Base-by-base conservation (phyloP, 2,329 filamentous ascomycete genomes). In the Knoxdaviesia capensis region DNA sequence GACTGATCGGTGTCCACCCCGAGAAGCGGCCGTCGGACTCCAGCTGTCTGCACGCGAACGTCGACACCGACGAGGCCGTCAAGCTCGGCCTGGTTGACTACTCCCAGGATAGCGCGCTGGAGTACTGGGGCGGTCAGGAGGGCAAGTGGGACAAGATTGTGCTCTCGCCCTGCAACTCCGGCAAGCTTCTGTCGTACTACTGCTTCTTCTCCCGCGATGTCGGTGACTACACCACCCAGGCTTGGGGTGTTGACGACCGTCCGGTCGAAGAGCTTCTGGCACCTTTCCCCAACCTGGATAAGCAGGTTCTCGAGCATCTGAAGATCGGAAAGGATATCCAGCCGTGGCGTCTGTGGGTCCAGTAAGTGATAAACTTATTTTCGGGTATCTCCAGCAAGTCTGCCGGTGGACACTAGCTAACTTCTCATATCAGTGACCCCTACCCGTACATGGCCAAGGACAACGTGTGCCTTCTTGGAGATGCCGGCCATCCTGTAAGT, bases 61-160 rank as follows among this genome's bases (percentile, higher is more conserved):
- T 81, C 43, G 56, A 56, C 20, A 77, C 74, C 0, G 68, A 71
- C 34, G 65, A 77, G n/a, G 73, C 71, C 1, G 64, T 72, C 31
- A 61, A 62, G 44, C 59, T 71, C 1, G 76, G 76, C 2, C 64
- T 80, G 0, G 64, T 73, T 32, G 72, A 80, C 52, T 80, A 77
- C 56, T 73, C 72, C 0, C 51, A 64, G 33, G 54, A 80, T 56
- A 61, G 54, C 30, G 76, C 75, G 0, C 60, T 82, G 0, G 73
- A 82, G 54, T 81, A 79, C 60, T 81, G 77, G 77, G 77, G 77
- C 30, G 77, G 77, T 1, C 68, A 74, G 41, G 69, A 75, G 42
- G 60, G 58, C 43, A 73, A 71, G 50, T 72, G 63, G 63, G 71
- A 80, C 55, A 82, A 81, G 63, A 80, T 82, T 44, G 77, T 81